Evolutionary conservation across 73 alveolate genomes (phyloP).

Genomic region (Chromera velia): DNA sequence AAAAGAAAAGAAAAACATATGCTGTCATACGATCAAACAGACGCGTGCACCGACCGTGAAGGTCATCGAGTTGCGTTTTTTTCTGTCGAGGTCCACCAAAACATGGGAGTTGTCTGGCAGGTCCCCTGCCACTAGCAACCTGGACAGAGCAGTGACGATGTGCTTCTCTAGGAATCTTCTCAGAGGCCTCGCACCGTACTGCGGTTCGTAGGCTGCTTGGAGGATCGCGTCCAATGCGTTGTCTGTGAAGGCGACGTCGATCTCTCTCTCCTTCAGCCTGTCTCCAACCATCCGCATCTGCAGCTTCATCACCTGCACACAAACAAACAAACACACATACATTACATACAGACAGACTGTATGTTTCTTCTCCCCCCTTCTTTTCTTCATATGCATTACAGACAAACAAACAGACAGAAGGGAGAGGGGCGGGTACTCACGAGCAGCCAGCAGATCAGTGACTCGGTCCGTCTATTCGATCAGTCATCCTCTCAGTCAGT

Average conservation of each 20-base stretch:
- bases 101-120: too few species aligned
- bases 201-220: slow-evolving; percentile 16
- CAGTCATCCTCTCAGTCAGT: too few species aligned
- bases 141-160: slow-evolving; percentile 9
- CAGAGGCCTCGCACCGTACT: slow-evolving; percentile 31
- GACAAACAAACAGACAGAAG: background rate
- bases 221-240: background rate
- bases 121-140: background rate
- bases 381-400: background rate
- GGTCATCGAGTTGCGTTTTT: too few species aligned
- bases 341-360: background rate
- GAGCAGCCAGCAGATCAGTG: too few species aligned
- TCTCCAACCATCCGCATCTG: background rate
- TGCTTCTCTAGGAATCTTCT: slow-evolving; percentile 16
- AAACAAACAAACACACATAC: background rate
- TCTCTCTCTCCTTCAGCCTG: background rate
- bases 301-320: background rate
- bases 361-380: too few species aligned
- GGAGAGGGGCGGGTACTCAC: too few species aligned
- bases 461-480: too few species aligned
- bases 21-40: too few species aligned
- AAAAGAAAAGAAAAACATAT: too few species aligned
- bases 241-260: background rate
- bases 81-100: too few species aligned
- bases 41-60: too few species aligned